Percentiles rank a stretch among this genome's conserved stretches.
Evolutionary conservation across 306 rosid species (phyloP).

Genomic region (Gynostemma pentaphyllum): DNA sequence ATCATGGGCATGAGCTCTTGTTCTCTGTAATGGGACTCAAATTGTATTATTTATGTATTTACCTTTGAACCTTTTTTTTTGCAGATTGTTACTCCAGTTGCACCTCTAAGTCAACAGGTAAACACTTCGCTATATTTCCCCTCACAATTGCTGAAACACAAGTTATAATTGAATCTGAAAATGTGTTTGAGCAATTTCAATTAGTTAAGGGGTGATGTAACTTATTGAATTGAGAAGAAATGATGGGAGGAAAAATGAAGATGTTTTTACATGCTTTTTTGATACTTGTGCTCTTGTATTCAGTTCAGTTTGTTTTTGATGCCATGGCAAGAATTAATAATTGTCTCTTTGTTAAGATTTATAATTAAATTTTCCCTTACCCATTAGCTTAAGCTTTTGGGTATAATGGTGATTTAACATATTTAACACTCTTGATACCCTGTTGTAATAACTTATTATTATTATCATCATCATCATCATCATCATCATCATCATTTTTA

Average conservation of each 20-base stretch:
- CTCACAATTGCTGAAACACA: not conserved
- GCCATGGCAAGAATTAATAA: not conserved
- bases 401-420: too few species aligned
- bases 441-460: too few species aligned
- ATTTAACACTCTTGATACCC: not conserved
- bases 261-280: not conserved
- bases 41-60: not conserved
- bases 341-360: too few species aligned
- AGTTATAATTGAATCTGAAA: not conserved
- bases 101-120: slow-evolving; percentile 99
- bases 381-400: too few species aligned
- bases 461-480: too few species aligned
- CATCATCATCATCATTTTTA: too few species aligned
- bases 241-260: not conserved
- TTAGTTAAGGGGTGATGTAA: not conserved
- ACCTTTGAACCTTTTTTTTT: slow-evolving; percentile 6
- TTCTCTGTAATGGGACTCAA: not conserved
- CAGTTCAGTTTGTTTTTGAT: not conserved
- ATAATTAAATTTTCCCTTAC: too few species aligned
- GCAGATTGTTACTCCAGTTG: slow-evolving; percentile 98
- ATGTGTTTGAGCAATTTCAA: not conserved
- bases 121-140: not conserved
- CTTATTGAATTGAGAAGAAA: not conserved
- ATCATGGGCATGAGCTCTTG: not conserved
- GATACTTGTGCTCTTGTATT: not conserved